Percentiles rank a stretch among this genome's conserved stretches.
These are phyloP conservation scores for Amniculicola lignicola DNA, from an alignment of 495 filamentous ascomycete species.

Conservation along the genomic window DNA sequence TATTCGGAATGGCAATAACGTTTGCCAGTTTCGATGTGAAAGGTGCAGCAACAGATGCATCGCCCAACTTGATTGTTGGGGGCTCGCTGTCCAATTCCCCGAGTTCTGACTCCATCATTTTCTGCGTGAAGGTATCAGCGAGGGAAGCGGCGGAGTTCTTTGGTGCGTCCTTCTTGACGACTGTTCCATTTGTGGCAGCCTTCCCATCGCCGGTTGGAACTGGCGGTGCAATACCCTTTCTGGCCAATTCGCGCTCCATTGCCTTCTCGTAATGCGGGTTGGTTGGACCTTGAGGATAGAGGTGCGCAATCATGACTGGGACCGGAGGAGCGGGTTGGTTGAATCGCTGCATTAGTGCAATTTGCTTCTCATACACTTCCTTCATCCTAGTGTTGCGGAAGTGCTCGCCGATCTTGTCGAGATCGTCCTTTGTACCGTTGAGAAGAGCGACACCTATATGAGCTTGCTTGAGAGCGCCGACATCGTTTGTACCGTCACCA, in stretches of 20 bases:
- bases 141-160: constrained; percentile 68
- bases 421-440: constrained; percentile 88
- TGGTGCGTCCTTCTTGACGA: not conserved
- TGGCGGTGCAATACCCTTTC: constrained; percentile 58
- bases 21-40: constrained; percentile 98
- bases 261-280: constrained; percentile 98
- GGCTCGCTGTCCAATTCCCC: constrained; percentile 74
- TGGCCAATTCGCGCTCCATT: constrained; percentile 73
- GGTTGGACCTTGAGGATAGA: constrained; percentile 84
- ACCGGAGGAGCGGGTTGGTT: constrained; percentile 89
- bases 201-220: constrained; percentile 43
- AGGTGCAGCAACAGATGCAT: constrained; percentile 93
- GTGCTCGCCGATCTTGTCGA: constrained; percentile 88
- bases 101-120: constrained; percentile 87
- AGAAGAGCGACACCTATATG: constrained; percentile 95
- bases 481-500: constrained; percentile 97
- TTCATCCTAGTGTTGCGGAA: constrained; percentile 94
- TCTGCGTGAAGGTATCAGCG: constrained; percentile 80
- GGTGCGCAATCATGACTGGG: constrained; percentile 82
- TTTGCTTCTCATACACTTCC: constrained; percentile 96
- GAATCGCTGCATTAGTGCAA: constrained; percentile 83
- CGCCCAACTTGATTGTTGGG: constrained; percentile 93
- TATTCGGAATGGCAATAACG: constrained; percentile 96
- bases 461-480: constrained; percentile 96
- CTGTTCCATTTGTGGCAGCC: constrained; percentile 2